phyloP scores from a whole-genome alignment of 495 filamentous ascomycete genomes.

The Friedmanniomyces simplex region DNA sequence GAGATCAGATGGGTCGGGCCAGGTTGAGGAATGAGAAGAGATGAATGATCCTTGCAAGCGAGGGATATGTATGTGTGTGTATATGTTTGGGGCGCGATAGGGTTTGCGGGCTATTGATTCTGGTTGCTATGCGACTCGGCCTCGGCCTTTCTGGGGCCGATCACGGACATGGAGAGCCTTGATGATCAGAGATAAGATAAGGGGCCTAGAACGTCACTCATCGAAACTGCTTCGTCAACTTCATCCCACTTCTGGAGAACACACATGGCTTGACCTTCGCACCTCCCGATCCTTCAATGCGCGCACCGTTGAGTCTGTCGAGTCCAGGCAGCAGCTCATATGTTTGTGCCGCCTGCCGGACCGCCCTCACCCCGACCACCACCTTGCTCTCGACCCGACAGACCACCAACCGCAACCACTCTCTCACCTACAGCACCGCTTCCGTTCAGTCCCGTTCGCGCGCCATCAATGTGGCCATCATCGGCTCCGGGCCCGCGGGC shows the following conservation, averaged over 20 bases:
- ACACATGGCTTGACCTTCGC: too few species aligned
- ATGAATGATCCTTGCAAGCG: neutral
- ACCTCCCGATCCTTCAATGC: neutral
- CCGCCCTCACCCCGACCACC: too few species aligned
- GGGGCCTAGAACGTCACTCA: too few species aligned
- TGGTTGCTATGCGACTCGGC: neutral
- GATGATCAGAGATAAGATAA: too few species aligned
- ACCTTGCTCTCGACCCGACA: neutral
- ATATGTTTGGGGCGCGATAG: neutral
- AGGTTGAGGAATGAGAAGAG: neutral
- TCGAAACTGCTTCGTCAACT: too few species aligned
- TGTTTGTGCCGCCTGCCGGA: neutral
- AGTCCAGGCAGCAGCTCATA: neutral
- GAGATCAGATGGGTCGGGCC: neutral
- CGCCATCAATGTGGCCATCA: slow-evolving; percentile 69
- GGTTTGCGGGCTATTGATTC: neutral
- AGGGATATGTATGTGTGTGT: neutral
- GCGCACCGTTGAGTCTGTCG: neutral
- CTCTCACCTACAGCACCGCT: slow-evolving; percentile 10
- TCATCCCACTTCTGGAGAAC: too few species aligned
- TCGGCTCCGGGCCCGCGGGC: slow-evolving; percentile 91
- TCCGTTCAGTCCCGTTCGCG: slow-evolving; percentile 28
- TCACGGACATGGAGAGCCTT: too few species aligned
- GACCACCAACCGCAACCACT: neutral
- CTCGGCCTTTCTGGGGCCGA: too few species aligned